A percentile compares a stretch with the other conserved stretches of the same genome.
Evolutionary conservation across 192 early-diverging fungal genomes (phyloP).

Genomic region (Umbelopsis vinacea): DNA sequence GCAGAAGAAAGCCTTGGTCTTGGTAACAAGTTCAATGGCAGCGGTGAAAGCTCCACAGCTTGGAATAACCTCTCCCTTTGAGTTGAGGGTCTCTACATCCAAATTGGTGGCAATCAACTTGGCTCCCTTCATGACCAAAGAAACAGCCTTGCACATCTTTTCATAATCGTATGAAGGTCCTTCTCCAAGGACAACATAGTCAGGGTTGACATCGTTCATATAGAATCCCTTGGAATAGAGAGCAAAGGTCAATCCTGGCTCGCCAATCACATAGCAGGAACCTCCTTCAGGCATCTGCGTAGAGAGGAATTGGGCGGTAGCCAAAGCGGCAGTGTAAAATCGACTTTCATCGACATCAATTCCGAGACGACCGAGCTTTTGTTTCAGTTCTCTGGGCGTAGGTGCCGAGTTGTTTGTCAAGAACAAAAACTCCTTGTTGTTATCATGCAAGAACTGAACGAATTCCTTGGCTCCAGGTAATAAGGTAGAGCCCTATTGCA

Average conservation of each 20-base stretch:
- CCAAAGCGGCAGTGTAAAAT: slow-evolving; percentile 55
- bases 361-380: slow-evolving; percentile 49
- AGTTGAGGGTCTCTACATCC: slow-evolving; percentile 48
- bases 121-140: slow-evolving; percentile 50
- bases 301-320: slow-evolving; percentile 52
- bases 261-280: slow-evolving; percentile 51
- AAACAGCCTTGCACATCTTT: slow-evolving; percentile 49
- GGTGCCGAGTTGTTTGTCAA: slow-evolving; percentile 59
- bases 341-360: slow-evolving; percentile 41
- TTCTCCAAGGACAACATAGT: slow-evolving; percentile 59
- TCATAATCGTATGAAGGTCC: slow-evolving; percentile 48
- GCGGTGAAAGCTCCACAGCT: slow-evolving; percentile 54
- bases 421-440: slow-evolving; percentile 54
- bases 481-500: slow-evolving; percentile 29
- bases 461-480: slow-evolving; percentile 56
- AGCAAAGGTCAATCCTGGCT: slow-evolving; percentile 51
- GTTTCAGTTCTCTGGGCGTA: slow-evolving; percentile 50
- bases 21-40: slow-evolving; percentile 51
- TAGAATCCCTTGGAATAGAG: slow-evolving; percentile 56
- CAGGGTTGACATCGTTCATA: slow-evolving; percentile 51
- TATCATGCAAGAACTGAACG: slow-evolving; percentile 43
- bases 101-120: slow-evolving; percentile 61
- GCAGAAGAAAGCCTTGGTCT: slow-evolving; percentile 53
- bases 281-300: slow-evolving; percentile 46
- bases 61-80: slow-evolving; percentile 45